phyloP scores from a whole-genome alignment of 495 filamentous ascomycete genomes.

The Chlorociboria aeruginascens region DNA sequence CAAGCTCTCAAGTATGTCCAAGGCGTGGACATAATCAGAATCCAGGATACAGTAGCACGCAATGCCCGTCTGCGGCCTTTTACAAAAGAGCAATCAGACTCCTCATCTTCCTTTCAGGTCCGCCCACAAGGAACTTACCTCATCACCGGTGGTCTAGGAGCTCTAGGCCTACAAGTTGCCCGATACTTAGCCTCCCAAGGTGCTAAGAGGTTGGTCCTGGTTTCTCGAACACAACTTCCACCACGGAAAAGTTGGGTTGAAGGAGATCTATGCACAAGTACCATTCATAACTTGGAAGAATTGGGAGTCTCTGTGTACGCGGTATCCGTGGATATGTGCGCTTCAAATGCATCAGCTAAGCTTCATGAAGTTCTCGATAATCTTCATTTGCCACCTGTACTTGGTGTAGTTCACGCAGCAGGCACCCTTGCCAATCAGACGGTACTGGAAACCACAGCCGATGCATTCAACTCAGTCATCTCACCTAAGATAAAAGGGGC shows the following conservation, averaged over 20 bases:
- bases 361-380: conserved; percentile 16
- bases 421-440: conserved; percentile 31
- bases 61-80: no score
- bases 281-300: not conserved
- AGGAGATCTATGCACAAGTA: not conserved
- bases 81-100: no score
- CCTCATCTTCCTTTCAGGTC: no score
- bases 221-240: conserved; percentile 24
- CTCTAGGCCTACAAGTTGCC: conserved; percentile 28
- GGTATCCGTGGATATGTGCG: not conserved
- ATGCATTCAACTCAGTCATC: conserved; percentile 33
- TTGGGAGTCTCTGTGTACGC: not conserved
- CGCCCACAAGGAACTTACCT: conserved; percentile 30
- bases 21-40: no score
- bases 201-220: conserved; percentile 28
- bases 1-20: no score
- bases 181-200: conserved; percentile 27
- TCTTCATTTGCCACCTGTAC: conserved; percentile 24
- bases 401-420: conserved; percentile 37
- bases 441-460: conserved; percentile 24
- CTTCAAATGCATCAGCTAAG: conserved; percentile 3
- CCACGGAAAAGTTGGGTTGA: conserved; percentile 19
- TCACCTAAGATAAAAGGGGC: conserved; percentile 41
- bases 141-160: conserved; percentile 34
- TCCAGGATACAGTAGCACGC: no score